A percentile compares a stretch with the other conserved stretches of the same genome.
Evolutionary conservation across 805 yeast genomes (phyloP).

Genomic region (Cyberlindnera maclurae): DNA sequence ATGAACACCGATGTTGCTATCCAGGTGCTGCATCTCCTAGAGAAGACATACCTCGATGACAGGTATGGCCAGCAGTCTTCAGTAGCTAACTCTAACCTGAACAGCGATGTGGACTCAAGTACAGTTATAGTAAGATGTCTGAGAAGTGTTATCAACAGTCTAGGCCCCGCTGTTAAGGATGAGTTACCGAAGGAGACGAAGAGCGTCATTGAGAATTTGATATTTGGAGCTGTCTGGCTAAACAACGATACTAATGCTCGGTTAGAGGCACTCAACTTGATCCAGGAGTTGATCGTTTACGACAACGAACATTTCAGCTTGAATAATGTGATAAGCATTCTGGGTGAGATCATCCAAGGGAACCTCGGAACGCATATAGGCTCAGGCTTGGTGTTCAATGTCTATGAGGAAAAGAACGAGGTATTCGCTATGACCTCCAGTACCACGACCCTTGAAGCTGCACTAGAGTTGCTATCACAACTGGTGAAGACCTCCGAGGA

Average conservation of each 20-base stretch:
- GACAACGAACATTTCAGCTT: constrained; percentile 31
- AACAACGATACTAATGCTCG: constrained; percentile 26
- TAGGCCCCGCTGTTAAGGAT: constrained; percentile 48
- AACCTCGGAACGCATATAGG: constrained; percentile 26
- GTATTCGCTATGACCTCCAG: constrained; percentile 42
- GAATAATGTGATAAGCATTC: constrained; percentile 23
- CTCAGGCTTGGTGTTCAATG: constrained; percentile 24
- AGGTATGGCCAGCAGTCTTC: constrained; percentile 41
- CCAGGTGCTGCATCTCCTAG: constrained; percentile 34
- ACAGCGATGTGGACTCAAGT: constrained; percentile 38
- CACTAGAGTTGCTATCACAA: constrained; percentile 53
- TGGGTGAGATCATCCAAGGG: constrained; percentile 27
- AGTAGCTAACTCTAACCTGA: constrained; percentile 40
- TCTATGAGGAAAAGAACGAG: constrained; percentile 34
- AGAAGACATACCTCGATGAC: constrained; percentile 36
- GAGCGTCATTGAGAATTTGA: constrained; percentile 29
- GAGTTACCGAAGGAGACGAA: constrained; percentile 26
- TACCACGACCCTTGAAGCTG: constrained; percentile 31
- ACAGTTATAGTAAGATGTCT: constrained; percentile 37
- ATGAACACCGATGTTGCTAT: constrained; percentile 38
- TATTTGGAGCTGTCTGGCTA: constrained; percentile 27
- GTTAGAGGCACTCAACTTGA: constrained; percentile 33
- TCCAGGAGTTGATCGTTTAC: constrained; percentile 42
- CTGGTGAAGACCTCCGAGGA: constrained; percentile 48
- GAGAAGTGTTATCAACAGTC: constrained; percentile 37